Conservation (phyloP, 306 rosid genomes). For the Prunus padus region DNA sequence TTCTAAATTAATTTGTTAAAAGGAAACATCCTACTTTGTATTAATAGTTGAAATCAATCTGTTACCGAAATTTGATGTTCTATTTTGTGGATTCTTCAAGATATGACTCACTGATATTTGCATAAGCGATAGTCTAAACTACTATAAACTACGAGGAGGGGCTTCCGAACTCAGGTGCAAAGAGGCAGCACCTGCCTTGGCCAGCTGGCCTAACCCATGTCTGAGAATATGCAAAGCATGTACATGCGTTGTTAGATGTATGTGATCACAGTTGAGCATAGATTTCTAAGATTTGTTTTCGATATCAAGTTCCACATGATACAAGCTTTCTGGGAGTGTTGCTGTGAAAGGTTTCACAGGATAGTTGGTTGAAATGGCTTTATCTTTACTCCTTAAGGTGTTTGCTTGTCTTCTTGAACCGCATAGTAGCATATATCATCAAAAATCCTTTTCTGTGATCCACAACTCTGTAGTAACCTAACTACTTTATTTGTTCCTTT, state of each 20-base stretch:
- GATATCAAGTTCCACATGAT: background rate
- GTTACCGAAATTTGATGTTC: background rate
- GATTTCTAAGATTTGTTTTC: background rate
- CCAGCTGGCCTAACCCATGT: too few relatives aligned
- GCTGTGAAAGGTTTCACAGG: background rate
- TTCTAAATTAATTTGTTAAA: background rate
- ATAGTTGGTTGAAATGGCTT: background rate
- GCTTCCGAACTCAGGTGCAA: too few relatives aligned
- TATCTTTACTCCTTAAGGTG: background rate
- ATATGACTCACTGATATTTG: background rate
- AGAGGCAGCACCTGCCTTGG: too few relatives aligned
- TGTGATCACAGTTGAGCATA: background rate
- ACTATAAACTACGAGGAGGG: too few relatives aligned
- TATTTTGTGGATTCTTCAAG: background rate
- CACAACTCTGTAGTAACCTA: background rate
- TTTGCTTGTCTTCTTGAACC: background rate
- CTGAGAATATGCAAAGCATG: too few relatives aligned
- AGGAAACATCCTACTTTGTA: background rate
- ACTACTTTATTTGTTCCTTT: conserved; percentile 9
- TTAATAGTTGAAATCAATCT: background rate
- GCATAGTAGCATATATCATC: background rate
- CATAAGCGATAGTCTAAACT: background rate
- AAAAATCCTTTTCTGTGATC: conserved; percentile 1
- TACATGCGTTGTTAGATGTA: background rate
- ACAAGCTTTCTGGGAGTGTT: background rate